Percentiles rank a stretch among this genome's conserved stretches.
phyloP scores from a whole-genome alignment of 177 flowering plant species.

The Tripterygium wilfordii region DNA sequence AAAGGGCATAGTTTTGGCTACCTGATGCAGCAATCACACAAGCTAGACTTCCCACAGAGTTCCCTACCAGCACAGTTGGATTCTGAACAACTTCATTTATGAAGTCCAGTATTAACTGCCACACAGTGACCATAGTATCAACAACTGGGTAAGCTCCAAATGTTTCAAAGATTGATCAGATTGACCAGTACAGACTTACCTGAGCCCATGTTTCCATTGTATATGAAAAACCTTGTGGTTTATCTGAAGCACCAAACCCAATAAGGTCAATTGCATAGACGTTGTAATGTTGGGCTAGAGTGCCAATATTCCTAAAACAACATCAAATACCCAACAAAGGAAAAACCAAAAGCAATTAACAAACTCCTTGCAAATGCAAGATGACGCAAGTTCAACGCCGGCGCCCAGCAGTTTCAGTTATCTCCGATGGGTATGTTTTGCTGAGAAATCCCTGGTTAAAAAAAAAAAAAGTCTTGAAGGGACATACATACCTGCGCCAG shows the following conservation, averaged over 20 bases:
- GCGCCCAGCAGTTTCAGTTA: too few species aligned
- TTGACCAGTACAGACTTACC: too few species aligned
- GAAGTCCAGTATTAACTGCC: slow-evolving; percentile 86
- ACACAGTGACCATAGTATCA: slow-evolving; percentile 4
- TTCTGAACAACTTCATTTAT: slow-evolving; percentile 58
- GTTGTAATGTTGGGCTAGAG: slow-evolving; percentile 41
- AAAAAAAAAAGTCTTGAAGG: too few species aligned
- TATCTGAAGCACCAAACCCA: slow-evolving; percentile 93
- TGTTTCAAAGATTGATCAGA: background rate
- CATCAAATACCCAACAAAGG: background rate
- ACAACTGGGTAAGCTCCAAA: background rate
- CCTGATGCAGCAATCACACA: slow-evolving; percentile 93
- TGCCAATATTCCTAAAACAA: slow-evolving; percentile 54
- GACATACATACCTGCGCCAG: slow-evolving; percentile 98
- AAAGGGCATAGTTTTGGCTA: slow-evolving; percentile 3
- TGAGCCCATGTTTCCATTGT: slow-evolving; percentile 91
- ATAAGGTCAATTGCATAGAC: slow-evolving; percentile 88
- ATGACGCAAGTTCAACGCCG: background rate
- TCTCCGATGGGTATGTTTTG: too few species aligned
- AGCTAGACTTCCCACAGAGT: slow-evolving; percentile 96
- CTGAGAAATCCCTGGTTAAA: too few species aligned
- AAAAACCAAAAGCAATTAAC: background rate
- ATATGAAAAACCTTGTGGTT: slow-evolving; percentile 68
- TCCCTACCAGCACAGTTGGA: slow-evolving; percentile 86
- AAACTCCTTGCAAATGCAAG: background rate